These are phyloP conservation scores for Penicillium sp. DNA, from an alignment of 2,329 filamentous ascomycete genomes.

Conservation along the genomic window DNA sequence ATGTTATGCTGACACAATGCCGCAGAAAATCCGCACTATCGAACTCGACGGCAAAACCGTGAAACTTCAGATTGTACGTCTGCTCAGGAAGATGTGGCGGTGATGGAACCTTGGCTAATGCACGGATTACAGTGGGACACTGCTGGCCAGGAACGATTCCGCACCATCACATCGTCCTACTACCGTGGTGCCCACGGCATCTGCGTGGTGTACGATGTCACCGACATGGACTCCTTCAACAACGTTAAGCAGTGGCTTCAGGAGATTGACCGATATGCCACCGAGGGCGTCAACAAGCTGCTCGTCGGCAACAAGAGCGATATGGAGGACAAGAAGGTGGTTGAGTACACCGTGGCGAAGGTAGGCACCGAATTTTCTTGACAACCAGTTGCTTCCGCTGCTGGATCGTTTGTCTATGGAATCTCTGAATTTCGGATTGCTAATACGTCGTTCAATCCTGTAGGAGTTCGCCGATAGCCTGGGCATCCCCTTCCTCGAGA, in stretches of 20 bases:
- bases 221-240: conserved; percentile 99
- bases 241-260: conserved; percentile 99
- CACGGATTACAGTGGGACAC: conserved; percentile 80
- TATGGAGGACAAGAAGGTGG: conserved; percentile 99
- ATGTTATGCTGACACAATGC: conserved; percentile 20
- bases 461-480: conserved; percentile 99
- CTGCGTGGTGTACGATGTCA: conserved; percentile 99
- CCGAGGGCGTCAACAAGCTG: conserved; percentile 98
- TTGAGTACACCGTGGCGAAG: conserved; percentile 99
- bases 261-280: conserved; percentile 98
- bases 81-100: not conserved
- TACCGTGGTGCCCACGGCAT: conserved; percentile 99
- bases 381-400: not conserved
- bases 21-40: conserved; percentile 98
- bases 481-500: conserved; percentile 98
- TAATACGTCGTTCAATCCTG: conserved; percentile 12
- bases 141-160: conserved; percentile 97
- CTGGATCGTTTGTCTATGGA: not conserved
- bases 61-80: conserved; percentile 93
- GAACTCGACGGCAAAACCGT: conserved; percentile 99
- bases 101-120: conserved; percentile 9
- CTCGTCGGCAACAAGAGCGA: conserved; percentile 99
- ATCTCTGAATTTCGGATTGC: not conserved
- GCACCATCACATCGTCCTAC: conserved; percentile 99
- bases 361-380: conserved; percentile 52